Evolutionary conservation across 1,284 basidiomycete genomes (phyloP), one percentile per base, ranked within the genome.

Genomic region (Ganoderma resinaceum): DNA sequence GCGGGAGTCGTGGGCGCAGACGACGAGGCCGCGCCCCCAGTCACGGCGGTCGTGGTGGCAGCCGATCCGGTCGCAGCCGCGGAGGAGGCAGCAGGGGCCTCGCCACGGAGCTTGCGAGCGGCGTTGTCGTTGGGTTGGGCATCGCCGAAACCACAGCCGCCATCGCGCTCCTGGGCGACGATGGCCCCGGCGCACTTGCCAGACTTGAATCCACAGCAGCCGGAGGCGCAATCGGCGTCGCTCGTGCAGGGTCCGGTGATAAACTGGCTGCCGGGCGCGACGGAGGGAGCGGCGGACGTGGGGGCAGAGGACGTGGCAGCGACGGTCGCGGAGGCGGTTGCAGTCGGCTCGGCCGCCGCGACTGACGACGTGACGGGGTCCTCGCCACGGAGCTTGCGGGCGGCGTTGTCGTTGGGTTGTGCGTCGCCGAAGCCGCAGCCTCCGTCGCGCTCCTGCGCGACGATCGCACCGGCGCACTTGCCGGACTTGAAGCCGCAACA

Each of bases 341-440:
- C 42, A 8, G 61, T 20, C 33, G 66, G 20, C 18, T 49, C 40
- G 12, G 67, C 23, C 23, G 18, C 42, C 18, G 42, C 40, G 12
- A 64, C 23, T 23, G 18, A 18, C 18, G 42, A 43, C 20, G 42
- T 46, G 20, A n/a, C 43, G 7, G 43, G 43, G 7, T 3, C 43
- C 43, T 46, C 43, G 6, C 43, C 43, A 9, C 43, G 43, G n/a
- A 46, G 43, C 43, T 49, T 49, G 46, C 46, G 46, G 2, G 46
- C 46, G 23, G 46, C 46, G 46, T 65, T 63, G 65, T 66, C 65
- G 63, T 70, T 70, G 60, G 69, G 69, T 42, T 62, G 53, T 2
- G 69, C n/a, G 61, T 70, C 62, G n/a, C 69, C 69, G 66, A 70
- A 70, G 8, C 69, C 69, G 38, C 69, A 70, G 8, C 69, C 69